phyloP scores from a whole-genome alignment of 176 grass and related monocot species.

The Musa troglodytarum region DNA sequence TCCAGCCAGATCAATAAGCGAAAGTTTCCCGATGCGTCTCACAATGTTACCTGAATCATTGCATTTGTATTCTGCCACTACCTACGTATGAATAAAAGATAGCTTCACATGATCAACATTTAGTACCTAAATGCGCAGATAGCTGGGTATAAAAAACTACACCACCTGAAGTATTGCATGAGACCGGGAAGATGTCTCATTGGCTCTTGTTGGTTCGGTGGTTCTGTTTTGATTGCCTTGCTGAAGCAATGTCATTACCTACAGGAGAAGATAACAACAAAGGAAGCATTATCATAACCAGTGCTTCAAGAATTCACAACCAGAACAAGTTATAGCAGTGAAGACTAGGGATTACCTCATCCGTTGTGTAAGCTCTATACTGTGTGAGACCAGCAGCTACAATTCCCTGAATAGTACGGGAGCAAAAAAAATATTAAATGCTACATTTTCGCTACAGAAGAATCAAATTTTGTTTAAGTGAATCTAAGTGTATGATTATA shows the following conservation, averaged over 20 bases:
- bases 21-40: conserved; percentile 67
- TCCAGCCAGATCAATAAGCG: conserved; percentile 89
- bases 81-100: conserved; percentile 31
- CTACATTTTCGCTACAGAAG: too few relatives aligned
- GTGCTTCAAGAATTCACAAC: not conserved
- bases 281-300: not conserved
- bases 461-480: too few relatives aligned
- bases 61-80: conserved; percentile 70
- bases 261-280: not conserved
- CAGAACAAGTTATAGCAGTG: not conserved
- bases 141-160: conserved; percentile 1
- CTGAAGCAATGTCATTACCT: conserved; percentile 96
- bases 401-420: conserved; percentile 51
- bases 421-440: not conserved
- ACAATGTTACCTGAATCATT: conserved; percentile 41
- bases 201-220: conserved; percentile 78
- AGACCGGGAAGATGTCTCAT: conserved; percentile 90
- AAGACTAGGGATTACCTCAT: conserved; percentile 55
- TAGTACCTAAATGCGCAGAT: not conserved
- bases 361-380: conserved; percentile 86
- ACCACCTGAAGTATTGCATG: conserved; percentile 92
- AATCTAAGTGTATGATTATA: too few relatives aligned
- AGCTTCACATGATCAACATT: conserved; percentile 18
- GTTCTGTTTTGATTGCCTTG: conserved; percentile 94
- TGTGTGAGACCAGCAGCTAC: conserved; percentile 89